phyloP scores from a whole-genome alignment of 2,329 filamentous ascomycete genomes.

The Phyllosticta citribraziliensis region DNA sequence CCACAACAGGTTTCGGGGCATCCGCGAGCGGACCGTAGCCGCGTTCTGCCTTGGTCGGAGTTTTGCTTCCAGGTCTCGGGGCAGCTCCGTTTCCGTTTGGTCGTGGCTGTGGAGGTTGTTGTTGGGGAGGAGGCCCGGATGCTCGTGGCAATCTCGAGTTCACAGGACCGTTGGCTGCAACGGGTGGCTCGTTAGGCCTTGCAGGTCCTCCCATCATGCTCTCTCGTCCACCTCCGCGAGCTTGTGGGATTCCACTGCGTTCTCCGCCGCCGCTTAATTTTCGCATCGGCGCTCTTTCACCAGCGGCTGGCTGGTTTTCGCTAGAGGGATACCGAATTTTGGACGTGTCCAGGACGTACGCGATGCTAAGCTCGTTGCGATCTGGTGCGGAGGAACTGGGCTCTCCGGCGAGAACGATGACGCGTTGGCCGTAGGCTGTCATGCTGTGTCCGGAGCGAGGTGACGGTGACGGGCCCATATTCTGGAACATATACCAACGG shows the following conservation, averaged over 20 bases:
- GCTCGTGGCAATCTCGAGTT: slow-evolving; percentile 52
- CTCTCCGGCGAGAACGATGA: slow-evolving; percentile 88
- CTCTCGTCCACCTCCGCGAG: slow-evolving; percentile 32
- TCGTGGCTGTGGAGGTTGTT: slow-evolving; percentile 51
- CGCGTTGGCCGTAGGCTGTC: slow-evolving; percentile 86
- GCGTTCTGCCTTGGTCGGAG: slow-evolving; percentile 41
- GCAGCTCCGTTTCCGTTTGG: slow-evolving; percentile 25
- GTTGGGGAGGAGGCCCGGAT: slow-evolving; percentile 54
- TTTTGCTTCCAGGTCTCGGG: slow-evolving; percentile 33
- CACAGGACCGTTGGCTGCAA: slow-evolving; percentile 24
- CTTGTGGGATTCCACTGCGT: slow-evolving; percentile 30
- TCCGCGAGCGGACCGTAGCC: slow-evolving; percentile 33
- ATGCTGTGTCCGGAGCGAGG: slow-evolving; percentile 93
- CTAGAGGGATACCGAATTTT: slow-evolving; percentile 90
- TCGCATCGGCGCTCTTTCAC: slow-evolving; percentile 23
- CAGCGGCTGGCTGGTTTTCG: slow-evolving; percentile 39
- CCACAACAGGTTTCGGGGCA: slow-evolving; percentile 32
- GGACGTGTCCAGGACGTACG: slow-evolving; percentile 85
- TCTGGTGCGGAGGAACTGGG: slow-evolving; percentile 78
- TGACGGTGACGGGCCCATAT: slow-evolving; percentile 95
- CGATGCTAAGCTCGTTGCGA: slow-evolving; percentile 73
- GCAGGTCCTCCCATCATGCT: slow-evolving; percentile 26
- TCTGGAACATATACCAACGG: slow-evolving; percentile 98
- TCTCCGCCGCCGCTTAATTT: slow-evolving; percentile 38
- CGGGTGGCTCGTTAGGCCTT: background rate